These are phyloP conservation scores for Penicillium angulare DNA, from an alignment of 495 filamentous ascomycete species.

Conservation along the genomic window DNA sequence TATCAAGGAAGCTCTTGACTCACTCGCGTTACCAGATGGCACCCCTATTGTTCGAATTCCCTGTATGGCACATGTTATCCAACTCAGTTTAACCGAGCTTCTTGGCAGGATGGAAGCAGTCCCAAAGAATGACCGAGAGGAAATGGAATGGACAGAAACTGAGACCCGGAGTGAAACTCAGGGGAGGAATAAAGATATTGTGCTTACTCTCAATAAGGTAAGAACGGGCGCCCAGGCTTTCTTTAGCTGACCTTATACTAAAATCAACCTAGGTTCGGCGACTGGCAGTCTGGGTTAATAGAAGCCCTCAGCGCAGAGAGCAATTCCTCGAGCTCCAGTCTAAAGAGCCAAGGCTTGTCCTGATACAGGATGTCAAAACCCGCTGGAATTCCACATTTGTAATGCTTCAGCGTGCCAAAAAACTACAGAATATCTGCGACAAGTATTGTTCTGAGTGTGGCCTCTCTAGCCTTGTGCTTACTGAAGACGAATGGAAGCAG, in stretches of 20 bases:
- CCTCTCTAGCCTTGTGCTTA: constrained; percentile 3
- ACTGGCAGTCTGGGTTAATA: constrained; percentile 10
- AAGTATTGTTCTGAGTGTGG: constrained; percentile 8
- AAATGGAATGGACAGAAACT: constrained; percentile 7
- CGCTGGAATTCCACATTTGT: constrained; percentile 10
- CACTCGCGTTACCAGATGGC: no score
- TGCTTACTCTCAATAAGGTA: constrained; percentile 11
- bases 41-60: constrained; percentile 9
- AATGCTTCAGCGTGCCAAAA: constrained; percentile 18
- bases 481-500: constrained; percentile 15
- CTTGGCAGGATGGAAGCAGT: constrained; percentile 12
- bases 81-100: constrained; percentile 18
- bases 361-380: constrained; percentile 20
- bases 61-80: constrained; percentile 18
- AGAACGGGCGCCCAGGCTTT: no score
- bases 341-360: constrained; percentile 2
- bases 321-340: constrained; percentile 3
- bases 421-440: constrained; percentile 8
- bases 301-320: constrained; percentile 12
- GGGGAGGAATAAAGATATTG: no score
- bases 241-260: background rate
- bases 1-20: no score
- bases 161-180: no score
- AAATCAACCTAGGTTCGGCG: background rate
- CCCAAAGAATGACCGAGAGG: constrained; percentile 7